Evolutionary conservation across 2,329 filamentous ascomycete species (phyloP).

Genomic region (Xylaria digitata): DNA sequence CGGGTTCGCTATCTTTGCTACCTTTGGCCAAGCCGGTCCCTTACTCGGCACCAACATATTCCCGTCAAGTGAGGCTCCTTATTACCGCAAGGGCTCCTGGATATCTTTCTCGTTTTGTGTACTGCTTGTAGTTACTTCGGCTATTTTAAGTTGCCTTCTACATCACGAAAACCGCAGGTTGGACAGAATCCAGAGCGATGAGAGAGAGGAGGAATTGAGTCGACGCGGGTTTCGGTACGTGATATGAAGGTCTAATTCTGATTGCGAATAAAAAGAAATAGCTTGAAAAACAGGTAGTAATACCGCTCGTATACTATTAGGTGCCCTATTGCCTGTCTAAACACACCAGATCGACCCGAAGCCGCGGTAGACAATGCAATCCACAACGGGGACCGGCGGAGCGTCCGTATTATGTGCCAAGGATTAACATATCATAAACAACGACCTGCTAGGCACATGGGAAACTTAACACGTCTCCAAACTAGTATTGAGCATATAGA

Average conservation of each 20-base stretch:
- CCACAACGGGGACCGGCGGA: conserved; percentile 16
- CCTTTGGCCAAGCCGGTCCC: conserved; percentile 52
- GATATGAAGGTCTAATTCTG: conserved; percentile 29
- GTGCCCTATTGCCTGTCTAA: neutral
- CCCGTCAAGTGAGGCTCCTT: conserved; percentile 49
- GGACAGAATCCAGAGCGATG: conserved; percentile 18
- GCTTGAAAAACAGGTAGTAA: neutral
- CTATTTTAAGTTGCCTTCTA: conserved; percentile 32
- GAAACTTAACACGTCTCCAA: too few relatives aligned
- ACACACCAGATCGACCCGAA: conserved; percentile 4
- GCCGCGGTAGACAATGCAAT: conserved; percentile 10
- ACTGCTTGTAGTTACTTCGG: conserved; percentile 37
- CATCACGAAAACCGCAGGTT: conserved; percentile 35
- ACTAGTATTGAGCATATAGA: too few relatives aligned
- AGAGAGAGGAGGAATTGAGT: neutral
- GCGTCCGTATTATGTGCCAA: neutral
- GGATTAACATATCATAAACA: neutral
- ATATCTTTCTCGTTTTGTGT: conserved; percentile 50
- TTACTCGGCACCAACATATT: conserved; percentile 51
- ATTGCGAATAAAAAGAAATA: neutral
- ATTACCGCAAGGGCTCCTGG: conserved; percentile 53
- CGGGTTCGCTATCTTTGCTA: conserved; percentile 53
- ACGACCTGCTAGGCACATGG: too few relatives aligned
- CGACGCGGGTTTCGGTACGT: conserved; percentile 35
- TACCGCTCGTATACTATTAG: neutral